Evolutionary conservation across 2,329 filamentous ascomycete species (phyloP), one percentile per base, ranked within the genome.

Genomic region (Ophidiomyces ophidiicola): DNA sequence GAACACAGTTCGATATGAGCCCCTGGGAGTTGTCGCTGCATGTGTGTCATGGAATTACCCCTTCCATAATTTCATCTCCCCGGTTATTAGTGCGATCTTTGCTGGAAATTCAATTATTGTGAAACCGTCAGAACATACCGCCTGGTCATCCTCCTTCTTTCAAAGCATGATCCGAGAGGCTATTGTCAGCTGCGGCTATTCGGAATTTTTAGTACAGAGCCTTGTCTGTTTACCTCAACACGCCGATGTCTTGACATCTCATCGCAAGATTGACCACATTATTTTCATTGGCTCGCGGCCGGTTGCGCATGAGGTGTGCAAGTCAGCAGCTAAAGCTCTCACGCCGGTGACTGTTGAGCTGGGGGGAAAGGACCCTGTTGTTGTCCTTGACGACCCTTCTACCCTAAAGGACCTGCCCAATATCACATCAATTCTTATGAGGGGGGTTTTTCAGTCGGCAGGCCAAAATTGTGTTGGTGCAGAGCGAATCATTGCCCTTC

Each of bases 391-490:
- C 58, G 85, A 90, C 61, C 60, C 33, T 56, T 63, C 42, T 72
- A 85, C 63, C 3, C 43, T 63, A 11, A 53, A 60, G 49, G 67
- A 74, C 51, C 69, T 96, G 43, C 63, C 74, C 3, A 76, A 81
- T 29, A 78, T 96, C 35, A 73, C 75, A 26, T 82, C 86, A 46
- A 81, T 92, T 46, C 74, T 96, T 46, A 79, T 98, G 64, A 78
- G 90, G 38, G 90, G 88, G 37, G 85, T 84, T 6, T 98, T 96
- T 63, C 90, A 98, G 61, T 86, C 86, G 36, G 80, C 86, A 11
- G 90, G 90, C 1, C 90, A 98, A 61, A 98, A 98, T 64, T 98
- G 90, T 62, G 88, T 98, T 55, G 90, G 90, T 40, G 88, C 94
- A 49, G 90, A 98, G 65, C 82, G 90, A 41, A 79, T 96, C 54